A percentile compares a stretch with the other conserved stretches of the same genome.
phyloP scores from a whole-genome alignment of 108 stramenopile species.

The Pseudonitzschia multiseries region DNA sequence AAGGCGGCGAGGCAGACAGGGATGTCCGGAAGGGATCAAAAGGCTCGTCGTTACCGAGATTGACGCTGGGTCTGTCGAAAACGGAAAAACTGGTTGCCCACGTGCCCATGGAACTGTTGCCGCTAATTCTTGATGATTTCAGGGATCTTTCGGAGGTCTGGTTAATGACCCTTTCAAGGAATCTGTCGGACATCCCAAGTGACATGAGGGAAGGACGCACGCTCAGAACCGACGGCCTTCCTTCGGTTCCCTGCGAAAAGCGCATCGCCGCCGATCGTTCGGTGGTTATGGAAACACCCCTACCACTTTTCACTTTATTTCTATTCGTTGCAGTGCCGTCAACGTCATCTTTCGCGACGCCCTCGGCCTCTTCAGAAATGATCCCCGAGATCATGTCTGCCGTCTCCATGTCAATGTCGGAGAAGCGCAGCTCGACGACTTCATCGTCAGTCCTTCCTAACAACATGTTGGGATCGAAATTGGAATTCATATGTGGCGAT shows the following conservation, averaged over 20 bases:
- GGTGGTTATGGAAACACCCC: not conserved
- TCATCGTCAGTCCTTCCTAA: not conserved
- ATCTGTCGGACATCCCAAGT: constrained; percentile 1
- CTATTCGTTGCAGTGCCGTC: not conserved
- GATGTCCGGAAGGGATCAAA: not conserved
- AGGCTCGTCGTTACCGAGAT: not conserved
- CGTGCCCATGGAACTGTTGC: not conserved
- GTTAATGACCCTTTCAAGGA: not conserved
- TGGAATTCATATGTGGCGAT: not conserved
- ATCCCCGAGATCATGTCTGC: not conserved
- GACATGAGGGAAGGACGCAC: not conserved
- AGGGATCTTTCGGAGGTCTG: not conserved
- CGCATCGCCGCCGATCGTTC: not conserved
- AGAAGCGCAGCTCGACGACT: not conserved
- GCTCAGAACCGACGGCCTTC: not conserved
- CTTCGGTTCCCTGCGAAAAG: not conserved
- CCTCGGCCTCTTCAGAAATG: not conserved
- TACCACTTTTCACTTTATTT: not conserved
- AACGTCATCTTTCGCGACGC: not conserved
- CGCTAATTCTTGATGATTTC: not conserved
- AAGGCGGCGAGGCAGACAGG: not conserved
- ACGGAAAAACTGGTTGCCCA: no score
- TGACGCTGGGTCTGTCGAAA: no score
- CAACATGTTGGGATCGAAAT: not conserved
- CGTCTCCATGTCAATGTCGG: not conserved